A percentile compares a stretch with the other conserved stretches of the same genome.
These are phyloP conservation scores for Echria macrotheca DNA, from an alignment of 495 filamentous ascomycete genomes.

Conservation along the genomic window DNA sequence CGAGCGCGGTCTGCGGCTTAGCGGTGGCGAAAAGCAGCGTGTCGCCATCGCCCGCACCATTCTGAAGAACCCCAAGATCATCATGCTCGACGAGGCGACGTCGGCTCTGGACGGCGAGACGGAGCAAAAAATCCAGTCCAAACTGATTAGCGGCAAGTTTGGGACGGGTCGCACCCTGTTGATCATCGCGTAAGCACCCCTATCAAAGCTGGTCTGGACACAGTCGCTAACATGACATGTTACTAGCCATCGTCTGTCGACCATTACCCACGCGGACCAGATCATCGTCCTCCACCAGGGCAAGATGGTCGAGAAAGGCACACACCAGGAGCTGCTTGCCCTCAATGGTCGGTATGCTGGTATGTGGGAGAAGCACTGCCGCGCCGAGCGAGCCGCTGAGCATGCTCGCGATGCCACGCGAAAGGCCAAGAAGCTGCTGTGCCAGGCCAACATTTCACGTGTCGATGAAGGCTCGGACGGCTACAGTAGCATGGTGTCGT, in stretches of 20 bases:
- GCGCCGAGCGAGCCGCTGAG: slow-evolving; percentile 76
- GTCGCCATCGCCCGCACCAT: slow-evolving; percentile 96
- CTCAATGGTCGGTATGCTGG: slow-evolving; percentile 73
- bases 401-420: slow-evolving; percentile 57
- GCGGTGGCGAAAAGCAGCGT: slow-evolving; percentile 93
- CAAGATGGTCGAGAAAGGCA: slow-evolving; percentile 76
- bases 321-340: slow-evolving; percentile 76
- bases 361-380: slow-evolving; percentile 96
- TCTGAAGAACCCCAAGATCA: slow-evolving; percentile 90
- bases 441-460: slow-evolving; percentile 37
- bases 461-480: slow-evolving; percentile 22
- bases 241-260: slow-evolving; percentile 75
- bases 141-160: slow-evolving; percentile 71
- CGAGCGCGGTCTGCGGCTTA: slow-evolving; percentile 86
- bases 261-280: slow-evolving; percentile 89
- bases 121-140: slow-evolving; percentile 90
- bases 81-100: slow-evolving; percentile 94
- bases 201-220: neutral
- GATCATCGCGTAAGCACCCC: slow-evolving; percentile 50
- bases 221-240: neutral
- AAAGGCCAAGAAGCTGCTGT: slow-evolving; percentile 50
- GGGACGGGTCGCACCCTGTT: slow-evolving; percentile 76
- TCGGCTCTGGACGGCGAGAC: slow-evolving; percentile 93
- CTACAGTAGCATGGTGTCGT: slow-evolving; percentile 31
- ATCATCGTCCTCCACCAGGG: slow-evolving; percentile 90